Evolutionary conservation across 306 rosid genomes (phyloP).

Genomic region (Oxytropis ochrocephala): DNA sequence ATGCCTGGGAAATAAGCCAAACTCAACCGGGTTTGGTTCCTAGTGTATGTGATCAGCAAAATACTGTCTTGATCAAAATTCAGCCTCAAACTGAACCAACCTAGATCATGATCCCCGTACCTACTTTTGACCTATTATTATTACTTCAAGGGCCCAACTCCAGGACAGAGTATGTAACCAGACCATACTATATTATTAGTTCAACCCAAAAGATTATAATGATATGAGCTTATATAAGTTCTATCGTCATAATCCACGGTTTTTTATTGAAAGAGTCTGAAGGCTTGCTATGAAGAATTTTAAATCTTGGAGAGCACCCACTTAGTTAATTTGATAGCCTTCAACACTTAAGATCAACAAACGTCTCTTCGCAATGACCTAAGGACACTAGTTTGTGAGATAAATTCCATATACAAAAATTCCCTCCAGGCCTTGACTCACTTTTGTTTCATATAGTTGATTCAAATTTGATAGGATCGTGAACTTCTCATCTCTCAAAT

Average conservation of each 20-base stretch:
- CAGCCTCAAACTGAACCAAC: not conserved
- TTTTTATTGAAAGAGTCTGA: not conserved
- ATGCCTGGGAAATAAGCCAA: not conserved
- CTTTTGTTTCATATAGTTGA: not conserved
- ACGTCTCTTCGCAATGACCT: not conserved
- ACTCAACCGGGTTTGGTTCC: not conserved
- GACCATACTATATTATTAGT: not conserved
- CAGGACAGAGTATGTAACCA: not conserved
- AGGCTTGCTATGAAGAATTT: not conserved
- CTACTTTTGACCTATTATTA: conserved; percentile 1
- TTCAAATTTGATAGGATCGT: no score
- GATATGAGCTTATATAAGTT: not conserved
- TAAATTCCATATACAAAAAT: not conserved
- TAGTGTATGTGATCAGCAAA: not conserved
- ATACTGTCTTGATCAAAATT: not conserved
- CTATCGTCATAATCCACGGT: not conserved
- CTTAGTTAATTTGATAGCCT: not conserved
- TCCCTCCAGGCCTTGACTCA: not conserved
- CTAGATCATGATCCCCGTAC: not conserved
- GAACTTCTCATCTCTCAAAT: no score
- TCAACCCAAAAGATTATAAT: not conserved
- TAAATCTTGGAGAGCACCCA: not conserved
- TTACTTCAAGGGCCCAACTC: not conserved
- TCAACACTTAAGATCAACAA: not conserved
- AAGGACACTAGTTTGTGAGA: not conserved